phyloP scores from a whole-genome alignment of 2,329 filamentous ascomycete genomes.

The Fusarium ambrosium region DNA sequence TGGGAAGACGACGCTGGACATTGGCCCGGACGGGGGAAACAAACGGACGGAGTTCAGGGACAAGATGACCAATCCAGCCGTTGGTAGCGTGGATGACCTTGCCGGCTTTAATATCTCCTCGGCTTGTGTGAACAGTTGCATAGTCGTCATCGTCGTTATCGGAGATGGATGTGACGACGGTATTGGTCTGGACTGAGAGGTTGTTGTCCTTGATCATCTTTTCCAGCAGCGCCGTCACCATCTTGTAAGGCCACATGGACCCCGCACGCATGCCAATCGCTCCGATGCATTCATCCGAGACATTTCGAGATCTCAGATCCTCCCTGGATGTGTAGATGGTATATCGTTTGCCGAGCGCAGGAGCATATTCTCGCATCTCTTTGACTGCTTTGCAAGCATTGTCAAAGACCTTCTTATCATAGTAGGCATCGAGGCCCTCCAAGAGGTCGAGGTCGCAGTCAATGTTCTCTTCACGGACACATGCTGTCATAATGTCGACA shows the following conservation, averaged over 20 bases:
- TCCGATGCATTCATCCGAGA: conserved; percentile 1
- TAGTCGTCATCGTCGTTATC: conserved; percentile 11
- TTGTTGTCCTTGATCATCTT: background rate
- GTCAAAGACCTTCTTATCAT: conserved; percentile 18
- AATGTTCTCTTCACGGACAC: conserved; percentile 32
- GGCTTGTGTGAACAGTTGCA: conserved; percentile 32
- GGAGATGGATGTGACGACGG: conserved; percentile 23
- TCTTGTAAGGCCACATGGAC: conserved; percentile 45
- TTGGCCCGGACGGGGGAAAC: conserved; percentile 21
- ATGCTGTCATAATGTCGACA: conserved; percentile 32
- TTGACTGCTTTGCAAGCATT: conserved; percentile 26
- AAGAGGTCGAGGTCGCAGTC: conserved; percentile 32
- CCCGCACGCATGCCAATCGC: conserved; percentile 34
- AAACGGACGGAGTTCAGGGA: conserved; percentile 40
- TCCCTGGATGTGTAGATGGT: conserved; percentile 18
- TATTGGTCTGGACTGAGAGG: conserved; percentile 43
- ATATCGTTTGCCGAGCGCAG: conserved; percentile 26
- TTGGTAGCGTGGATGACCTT: conserved; percentile 46
- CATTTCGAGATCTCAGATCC: conserved; percentile 17
- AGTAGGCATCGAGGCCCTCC: conserved; percentile 22
- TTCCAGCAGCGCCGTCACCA: conserved; percentile 29
- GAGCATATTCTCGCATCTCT: conserved; percentile 34
- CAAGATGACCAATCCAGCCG: conserved; percentile 41
- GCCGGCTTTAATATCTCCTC: conserved; percentile 36
- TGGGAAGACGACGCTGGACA: background rate